Evolutionary conservation across 2,329 filamentous ascomycete species (phyloP), one percentile per base, ranked within the genome.

Genomic region (Epichloe sylvatica): DNA sequence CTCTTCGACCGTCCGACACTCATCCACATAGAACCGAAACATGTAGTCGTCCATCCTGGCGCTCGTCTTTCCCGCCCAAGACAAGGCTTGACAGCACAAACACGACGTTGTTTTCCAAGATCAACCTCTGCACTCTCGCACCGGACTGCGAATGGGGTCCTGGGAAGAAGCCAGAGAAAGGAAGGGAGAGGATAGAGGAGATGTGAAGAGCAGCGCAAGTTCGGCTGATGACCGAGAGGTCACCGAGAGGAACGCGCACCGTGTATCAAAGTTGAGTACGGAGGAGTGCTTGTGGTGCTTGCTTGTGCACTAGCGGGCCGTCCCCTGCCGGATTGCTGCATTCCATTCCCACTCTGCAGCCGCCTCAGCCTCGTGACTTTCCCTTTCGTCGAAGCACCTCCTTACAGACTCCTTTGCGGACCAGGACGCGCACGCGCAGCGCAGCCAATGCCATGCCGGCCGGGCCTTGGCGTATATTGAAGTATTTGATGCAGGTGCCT

Each of bases 31-130:
- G 34, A 62, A 55, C 53, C 67, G 64, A 55, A 80, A 80, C 63
- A 79, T 70, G 59, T 77, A 80, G 56, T 80, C 73, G 60, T 80
- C 77, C 77, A 80, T 80, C 25, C 52, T 60, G 49, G 45, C 36
- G 12, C 13, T 38, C 17, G 37, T 5, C 17, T 23, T 36, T 17
- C 13, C 33, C 44, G n/a, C 30, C 39, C 39, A 23, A 41, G 39
- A 41, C 13, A n/a, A 21, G 17, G n/a, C 38, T 41, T 41, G 13
- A 41, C 38, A 21, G 17, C 17, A 17, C 17, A 17, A 17, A 30
- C 25, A 30, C 25, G 9, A 30, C 1, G 25, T 30, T 30, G 25
- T 30, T 30, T 30, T 9, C 25, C 8, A 30, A 30, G 25, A 30
- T 30, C 25, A 30, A 30, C 3, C 25, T 30, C 25, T 30, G 25